A percentile compares a stretch with the other conserved stretches of the same genome.
These are phyloP conservation scores for Graphilbum sp. DNA, from an alignment of 2,329 filamentous ascomycete species.

Conservation along the genomic window DNA sequence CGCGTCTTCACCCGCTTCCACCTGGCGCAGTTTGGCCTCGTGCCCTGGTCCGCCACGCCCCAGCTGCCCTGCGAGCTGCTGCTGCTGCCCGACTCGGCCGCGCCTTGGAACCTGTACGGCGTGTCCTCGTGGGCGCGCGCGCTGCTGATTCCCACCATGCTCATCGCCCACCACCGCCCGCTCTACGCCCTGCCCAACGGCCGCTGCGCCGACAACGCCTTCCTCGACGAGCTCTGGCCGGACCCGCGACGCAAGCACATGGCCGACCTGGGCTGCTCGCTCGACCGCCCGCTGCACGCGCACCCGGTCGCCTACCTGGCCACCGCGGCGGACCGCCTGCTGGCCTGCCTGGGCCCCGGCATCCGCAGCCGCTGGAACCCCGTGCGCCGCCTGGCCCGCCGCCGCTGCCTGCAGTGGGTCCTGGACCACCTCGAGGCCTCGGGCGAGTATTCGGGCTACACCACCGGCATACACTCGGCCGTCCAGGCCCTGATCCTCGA, in stretches of 20 bases:
- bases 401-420: slow-evolving; percentile 14
- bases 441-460: slow-evolving; percentile 14
- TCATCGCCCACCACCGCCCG: slow-evolving; percentile 15
- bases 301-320: slow-evolving; percentile 1
- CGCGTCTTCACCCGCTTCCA: slow-evolving; percentile 11
- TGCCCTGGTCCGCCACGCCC: slow-evolving; percentile 17
- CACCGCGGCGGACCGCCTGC: background rate
- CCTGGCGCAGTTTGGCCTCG: slow-evolving; percentile 14
- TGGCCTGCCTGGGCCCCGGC: slow-evolving; percentile 7
- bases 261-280: background rate
- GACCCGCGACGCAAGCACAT: slow-evolving; percentile 7
- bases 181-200: slow-evolving; percentile 15
- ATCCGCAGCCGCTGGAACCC: slow-evolving; percentile 4
- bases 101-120: slow-evolving; percentile 16
- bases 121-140: slow-evolving; percentile 14
- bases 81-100: slow-evolving; percentile 11
- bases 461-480: slow-evolving; percentile 12
- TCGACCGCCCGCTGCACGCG: background rate
- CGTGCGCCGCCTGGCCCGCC: slow-evolving; percentile 8
- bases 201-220: slow-evolving; percentile 9
- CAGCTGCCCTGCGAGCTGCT: slow-evolving; percentile 18
- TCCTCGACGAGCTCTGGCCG: slow-evolving; percentile 18
- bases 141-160: slow-evolving; percentile 11
- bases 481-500: slow-evolving; percentile 3
- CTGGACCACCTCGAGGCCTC: slow-evolving; percentile 13